Evolutionary conservation across 306 rosid species (phyloP).

Genomic region (Adenanthera pavonina): DNA sequence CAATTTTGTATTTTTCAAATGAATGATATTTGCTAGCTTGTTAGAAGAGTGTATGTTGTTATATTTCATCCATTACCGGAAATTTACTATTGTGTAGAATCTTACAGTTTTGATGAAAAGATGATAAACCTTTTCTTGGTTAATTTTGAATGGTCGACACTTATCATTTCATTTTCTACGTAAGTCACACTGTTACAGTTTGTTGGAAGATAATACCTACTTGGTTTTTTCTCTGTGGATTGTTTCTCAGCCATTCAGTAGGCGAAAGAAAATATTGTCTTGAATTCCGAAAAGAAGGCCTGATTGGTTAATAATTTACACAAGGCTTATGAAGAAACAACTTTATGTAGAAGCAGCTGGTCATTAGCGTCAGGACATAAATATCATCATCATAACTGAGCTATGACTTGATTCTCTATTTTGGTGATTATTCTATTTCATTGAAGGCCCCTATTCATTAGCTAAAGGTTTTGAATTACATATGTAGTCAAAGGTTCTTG

Average conservation of each 20-base stretch:
- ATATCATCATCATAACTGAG: background rate
- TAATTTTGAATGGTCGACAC: slow-evolving; percentile 4
- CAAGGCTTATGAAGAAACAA: background rate
- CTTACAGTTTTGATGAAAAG: slow-evolving; percentile 26
- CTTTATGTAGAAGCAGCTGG: background rate
- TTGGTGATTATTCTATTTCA: background rate
- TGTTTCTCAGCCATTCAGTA: slow-evolving; percentile 12
- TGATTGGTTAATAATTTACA: slow-evolving; percentile 23
- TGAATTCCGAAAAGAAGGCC: slow-evolving; percentile 4
- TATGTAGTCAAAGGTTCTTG: background rate
- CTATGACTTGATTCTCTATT: background rate
- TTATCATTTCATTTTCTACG: slow-evolving; percentile 19
- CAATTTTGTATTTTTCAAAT: too few relatives aligned
- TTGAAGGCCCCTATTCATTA: slow-evolving; percentile 13
- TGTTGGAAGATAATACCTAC: slow-evolving; percentile 11
- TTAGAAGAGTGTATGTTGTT: slow-evolving; percentile 15
- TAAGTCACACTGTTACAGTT: background rate
- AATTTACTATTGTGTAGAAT: slow-evolving; percentile 8
- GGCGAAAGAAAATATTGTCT: slow-evolving; percentile 12
- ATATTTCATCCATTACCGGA: background rate
- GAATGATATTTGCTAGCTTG: slow-evolving; percentile 18
- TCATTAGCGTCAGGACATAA: background rate
- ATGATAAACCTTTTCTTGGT: slow-evolving; percentile 24
- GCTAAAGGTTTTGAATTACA: background rate
- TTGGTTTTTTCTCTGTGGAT: background rate